Evolutionary conservation across 352 stramenopile species (phyloP), one percentile per base, ranked within the genome.

Genomic region (Phytopythium helicoides): DNA sequence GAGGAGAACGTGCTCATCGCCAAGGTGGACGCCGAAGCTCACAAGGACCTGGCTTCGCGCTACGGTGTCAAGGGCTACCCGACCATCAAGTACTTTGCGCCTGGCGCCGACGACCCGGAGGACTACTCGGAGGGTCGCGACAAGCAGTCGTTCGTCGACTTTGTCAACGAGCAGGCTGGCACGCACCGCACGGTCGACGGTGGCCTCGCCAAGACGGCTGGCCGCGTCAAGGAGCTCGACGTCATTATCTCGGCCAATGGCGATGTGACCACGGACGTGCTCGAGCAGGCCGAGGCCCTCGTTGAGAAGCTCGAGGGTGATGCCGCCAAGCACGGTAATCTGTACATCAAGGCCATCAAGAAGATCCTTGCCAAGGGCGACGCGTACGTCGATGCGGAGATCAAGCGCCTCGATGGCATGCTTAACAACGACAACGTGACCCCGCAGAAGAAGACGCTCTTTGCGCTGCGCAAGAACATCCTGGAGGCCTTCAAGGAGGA

Each of bases 41-140:
- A 92, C 58, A 19, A 53, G 2, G 75, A 77, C 34, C 52, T 93
- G 25, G 81, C 68, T n/a, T 56, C 58, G 38, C 79, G 81, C 58
- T 97, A 92, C 66, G 89, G 85, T 46, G 82, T 97, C 26, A 89
- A 77, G 50, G 88, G 91, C 23, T 97, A 90, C 79, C 91, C 91
- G 28, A 97, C 89, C 47, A 77, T 97, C 65, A 96, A 96, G 71
- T 97, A 95, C 73, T 97, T 97, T 52, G 71, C 81, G 0, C 75
- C 76, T 0, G 86, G 73, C 47, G 77, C 81, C 50, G 73, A 84
- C 38, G 87, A 96, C 48, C 71, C 86, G 19, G 81, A 95, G 58
- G 76, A 94, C 66, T 97, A 97, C 69, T 75, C 73, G 47, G 74
- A 73, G 41, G 87, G 78, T 42, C 84, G 88, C 33, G 84, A 95